phyloP scores from a whole-genome alignment of 305 asterid species.

The Fraxinus floribunda region DNA sequence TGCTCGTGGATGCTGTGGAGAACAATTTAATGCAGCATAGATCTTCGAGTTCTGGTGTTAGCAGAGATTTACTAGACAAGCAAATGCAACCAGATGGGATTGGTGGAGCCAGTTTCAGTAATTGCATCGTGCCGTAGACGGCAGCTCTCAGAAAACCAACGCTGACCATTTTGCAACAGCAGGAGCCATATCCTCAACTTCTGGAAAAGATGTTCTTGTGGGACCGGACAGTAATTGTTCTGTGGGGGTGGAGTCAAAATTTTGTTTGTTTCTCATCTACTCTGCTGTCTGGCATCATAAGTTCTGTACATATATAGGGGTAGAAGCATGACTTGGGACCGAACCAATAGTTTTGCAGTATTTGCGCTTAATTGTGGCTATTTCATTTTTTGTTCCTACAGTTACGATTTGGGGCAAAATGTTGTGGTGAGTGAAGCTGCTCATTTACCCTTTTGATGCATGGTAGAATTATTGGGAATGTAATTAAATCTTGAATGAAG shows the following conservation, averaged over 20 bases:
- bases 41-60: slow-evolving; percentile 24
- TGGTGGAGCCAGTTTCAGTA: slow-evolving; percentile 27
- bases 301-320: slow-evolving; percentile 37
- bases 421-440: neutral
- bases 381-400: slow-evolving; percentile 14
- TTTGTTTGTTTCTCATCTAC: slow-evolving; percentile 29
- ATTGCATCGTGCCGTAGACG: slow-evolving; percentile 21
- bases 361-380: slow-evolving; percentile 2
- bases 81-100: slow-evolving; percentile 30
- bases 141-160: slow-evolving; percentile 20
- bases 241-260: slow-evolving; percentile 32
- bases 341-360: neutral
- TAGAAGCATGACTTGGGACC: slow-evolving; percentile 9
- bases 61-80: slow-evolving; percentile 33
- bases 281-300: slow-evolving; percentile 33
- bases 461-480: neutral
- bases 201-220: neutral
- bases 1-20: slow-evolving; percentile 28
- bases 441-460: neutral
- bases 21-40: slow-evolving; percentile 38
- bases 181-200: neutral
- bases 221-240: slow-evolving; percentile 1
- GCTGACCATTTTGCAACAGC: slow-evolving; percentile 4
- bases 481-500: neutral
- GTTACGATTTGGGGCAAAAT: neutral